phyloP scores from a whole-genome alignment of 768 basidiomycete genomes.

The Tremella mesenterica region DNA sequence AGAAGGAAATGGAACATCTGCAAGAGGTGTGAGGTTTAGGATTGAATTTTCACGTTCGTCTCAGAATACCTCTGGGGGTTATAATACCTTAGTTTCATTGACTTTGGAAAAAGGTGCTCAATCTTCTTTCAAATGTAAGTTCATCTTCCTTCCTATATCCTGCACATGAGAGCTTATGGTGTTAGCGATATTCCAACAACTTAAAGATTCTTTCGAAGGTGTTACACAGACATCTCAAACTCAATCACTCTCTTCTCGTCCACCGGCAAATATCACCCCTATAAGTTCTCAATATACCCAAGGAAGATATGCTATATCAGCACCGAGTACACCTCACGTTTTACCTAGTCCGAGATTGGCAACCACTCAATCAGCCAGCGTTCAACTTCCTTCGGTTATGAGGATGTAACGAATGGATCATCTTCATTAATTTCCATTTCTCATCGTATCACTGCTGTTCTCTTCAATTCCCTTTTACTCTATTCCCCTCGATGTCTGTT shows the following conservation, averaged over 20 bases:
- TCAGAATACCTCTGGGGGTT: constrained; percentile 44
- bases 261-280: constrained; percentile 1
- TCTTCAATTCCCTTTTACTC: too few species aligned
- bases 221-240: background rate
- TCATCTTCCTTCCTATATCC: background rate
- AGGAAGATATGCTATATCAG: constrained; percentile 15
- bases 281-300: constrained; percentile 4
- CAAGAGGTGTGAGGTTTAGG: constrained; percentile 71
- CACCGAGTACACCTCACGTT: constrained; percentile 23
- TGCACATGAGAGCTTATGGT: background rate
- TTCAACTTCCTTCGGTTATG: constrained; percentile 19
- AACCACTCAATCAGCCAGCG: constrained; percentile 9
- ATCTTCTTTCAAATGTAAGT: constrained; percentile 61
- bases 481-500: too few species aligned
- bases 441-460: too few species aligned
- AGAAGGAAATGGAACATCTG: constrained; percentile 50
- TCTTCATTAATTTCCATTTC: too few species aligned
- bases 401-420: too few species aligned
- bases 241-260: constrained; percentile 1
- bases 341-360: constrained; percentile 19
- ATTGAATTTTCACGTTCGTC: constrained; percentile 59
- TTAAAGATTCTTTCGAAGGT: constrained; percentile 16
- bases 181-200: constrained; percentile 15
- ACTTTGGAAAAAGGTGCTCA: constrained; percentile 80
- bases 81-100: constrained; percentile 56